Evolutionary conservation across 139 green algal genomes (phyloP), one percentile per base, ranked within the genome.

Genomic region (Eudorina sp.): DNA sequence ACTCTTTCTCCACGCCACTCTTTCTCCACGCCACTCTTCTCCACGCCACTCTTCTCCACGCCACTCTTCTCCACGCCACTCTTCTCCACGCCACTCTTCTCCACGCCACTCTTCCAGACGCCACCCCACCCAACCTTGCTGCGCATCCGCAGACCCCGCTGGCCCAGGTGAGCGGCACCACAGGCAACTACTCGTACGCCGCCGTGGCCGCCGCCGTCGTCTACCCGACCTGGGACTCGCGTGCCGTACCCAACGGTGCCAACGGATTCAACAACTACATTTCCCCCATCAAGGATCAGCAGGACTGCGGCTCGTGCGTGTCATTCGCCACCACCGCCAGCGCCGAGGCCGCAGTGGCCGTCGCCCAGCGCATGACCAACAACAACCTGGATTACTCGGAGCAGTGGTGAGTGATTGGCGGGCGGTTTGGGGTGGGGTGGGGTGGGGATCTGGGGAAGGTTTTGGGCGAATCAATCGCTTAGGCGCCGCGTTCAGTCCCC

Each of bases 301-400:
- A 60, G 53, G 53, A 70, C 80, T 96, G 94, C 85, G 94, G 94
- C 7, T 93, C 90, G 13, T 96, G 94, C 89, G 95, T 92, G 87
- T 81, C 93, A 2, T 96, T 96, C 53, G 55, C 78, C 6, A 25
- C 40, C 9, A 51, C 55, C 0, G 78, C 78, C 7, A 4, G 8
- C 4, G 78, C 78, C 9, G 78, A 85, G 78, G 40, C 55, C 0
- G 78, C 78, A 3, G 78, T 85, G 0, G 78, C 36, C 0, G 77
- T n/a, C 2, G 46, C 2, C 46, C 45, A n/a, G 3, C 11, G 25
- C n/a, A 53, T 8, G 13, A 66, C 2, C 2, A 4, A 25, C 51
- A 84, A 84, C 53, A 72, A 11, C 6, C 51, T 38, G 4, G 76
- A 84, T 19, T 70, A 29, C 19, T 84, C 76, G 34, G 76, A 84